Evolutionary conservation across 257 asterid species (phyloP).

Genomic region (Solanum megistacrolobum): DNA sequence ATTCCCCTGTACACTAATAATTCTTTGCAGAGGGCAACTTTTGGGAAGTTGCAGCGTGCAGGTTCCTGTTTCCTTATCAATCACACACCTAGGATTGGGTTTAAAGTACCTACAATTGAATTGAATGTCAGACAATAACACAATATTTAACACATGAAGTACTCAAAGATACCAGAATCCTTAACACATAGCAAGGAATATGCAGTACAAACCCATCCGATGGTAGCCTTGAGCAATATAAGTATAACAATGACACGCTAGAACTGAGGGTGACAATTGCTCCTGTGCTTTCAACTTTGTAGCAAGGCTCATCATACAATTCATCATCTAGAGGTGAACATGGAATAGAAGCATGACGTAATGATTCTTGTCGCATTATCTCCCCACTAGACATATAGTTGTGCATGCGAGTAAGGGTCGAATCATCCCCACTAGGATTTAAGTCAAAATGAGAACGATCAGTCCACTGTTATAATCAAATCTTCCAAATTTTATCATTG

Average conservation of each 20-base stretch:
- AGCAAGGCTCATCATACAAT: slow-evolving; percentile 33
- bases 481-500: background rate
- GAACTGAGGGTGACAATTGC: slow-evolving; percentile 64
- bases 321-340: slow-evolving; percentile 38
- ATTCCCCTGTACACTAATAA: slow-evolving; percentile 27
- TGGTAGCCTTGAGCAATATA: slow-evolving; percentile 75
- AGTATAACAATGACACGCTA: slow-evolving; percentile 48
- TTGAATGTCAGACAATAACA: background rate
- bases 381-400: slow-evolving; percentile 53
- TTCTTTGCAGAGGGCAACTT: slow-evolving; percentile 44
- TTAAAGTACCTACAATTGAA: slow-evolving; percentile 49
- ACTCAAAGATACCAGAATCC: background rate
- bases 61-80: slow-evolving; percentile 27
- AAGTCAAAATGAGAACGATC: background rate
- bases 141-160: background rate
- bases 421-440: slow-evolving; percentile 37
- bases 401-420: slow-evolving; percentile 29
- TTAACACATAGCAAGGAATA: background rate
- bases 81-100: slow-evolving; percentile 46
- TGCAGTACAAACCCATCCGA: slow-evolving; percentile 53
- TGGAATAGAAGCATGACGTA: slow-evolving; percentile 47
- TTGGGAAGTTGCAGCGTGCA: slow-evolving; percentile 58
- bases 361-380: slow-evolving; percentile 58
- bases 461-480: background rate
- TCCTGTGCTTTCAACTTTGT: slow-evolving; percentile 50